These are phyloP conservation scores for Alternaria alternata DNA, from an alignment of 2,329 filamentous ascomycete species.

Conservation along the genomic window DNA sequence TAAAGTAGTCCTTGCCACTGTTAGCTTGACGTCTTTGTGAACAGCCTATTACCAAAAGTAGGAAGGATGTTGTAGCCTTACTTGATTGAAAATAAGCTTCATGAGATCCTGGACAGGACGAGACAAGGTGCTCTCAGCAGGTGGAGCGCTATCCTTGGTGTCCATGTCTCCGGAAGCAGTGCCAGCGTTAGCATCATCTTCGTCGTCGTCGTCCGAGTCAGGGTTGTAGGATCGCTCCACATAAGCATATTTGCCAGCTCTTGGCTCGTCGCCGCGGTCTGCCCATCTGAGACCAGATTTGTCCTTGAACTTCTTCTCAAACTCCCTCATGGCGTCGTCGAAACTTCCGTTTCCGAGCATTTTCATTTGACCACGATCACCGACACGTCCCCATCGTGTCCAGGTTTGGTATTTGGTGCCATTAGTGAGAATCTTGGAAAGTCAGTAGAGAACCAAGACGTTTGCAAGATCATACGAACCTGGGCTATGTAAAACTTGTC, in stretches of 20 bases:
- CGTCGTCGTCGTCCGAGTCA: conserved; percentile 62
- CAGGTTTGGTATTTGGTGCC: conserved; percentile 64
- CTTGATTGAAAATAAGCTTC: conserved; percentile 81
- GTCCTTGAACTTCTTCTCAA: conserved; percentile 65
- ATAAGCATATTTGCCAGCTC: conserved; percentile 75
- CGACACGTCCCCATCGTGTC: conserved; percentile 84
- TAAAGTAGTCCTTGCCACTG: conserved; percentile 64
- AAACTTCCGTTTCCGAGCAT: conserved; percentile 52
- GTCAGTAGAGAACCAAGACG: not conserved
- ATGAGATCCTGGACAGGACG: conserved; percentile 72
- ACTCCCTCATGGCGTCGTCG: conserved; percentile 53
- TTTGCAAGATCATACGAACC: conserved; percentile 47
- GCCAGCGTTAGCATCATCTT: conserved; percentile 24
- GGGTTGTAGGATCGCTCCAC: conserved; percentile 79
- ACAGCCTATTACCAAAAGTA: not conserved
- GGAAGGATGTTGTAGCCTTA: not conserved
- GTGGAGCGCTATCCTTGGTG: conserved; percentile 34
- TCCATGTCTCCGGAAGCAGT: conserved; percentile 16
- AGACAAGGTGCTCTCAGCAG: conserved; percentile 62
- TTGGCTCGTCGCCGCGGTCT: conserved; percentile 63
- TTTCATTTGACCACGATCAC: conserved; percentile 59
- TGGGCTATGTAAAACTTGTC: conserved; percentile 83
- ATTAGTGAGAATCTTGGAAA: conserved; percentile 6
- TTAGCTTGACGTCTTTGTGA: not conserved
- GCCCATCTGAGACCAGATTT: conserved; percentile 64